These are phyloP conservation scores for Pseudoturritis turrita DNA, from an alignment of 345 rosid species.

Conservation along the genomic window DNA sequence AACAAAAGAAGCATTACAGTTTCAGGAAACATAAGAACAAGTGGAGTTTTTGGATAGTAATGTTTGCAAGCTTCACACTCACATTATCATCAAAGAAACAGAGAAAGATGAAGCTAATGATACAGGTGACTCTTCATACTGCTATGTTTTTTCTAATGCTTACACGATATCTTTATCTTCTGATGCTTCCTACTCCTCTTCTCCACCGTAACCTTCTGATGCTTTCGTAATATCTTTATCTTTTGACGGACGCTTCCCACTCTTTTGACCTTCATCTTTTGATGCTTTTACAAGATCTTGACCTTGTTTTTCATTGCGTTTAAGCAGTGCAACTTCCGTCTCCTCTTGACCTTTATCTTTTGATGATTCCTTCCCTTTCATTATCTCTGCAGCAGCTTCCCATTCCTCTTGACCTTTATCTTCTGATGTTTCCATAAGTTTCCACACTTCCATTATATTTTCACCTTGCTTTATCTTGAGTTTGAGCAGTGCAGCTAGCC, in stretches of 20 bases:
- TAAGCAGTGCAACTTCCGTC: neutral
- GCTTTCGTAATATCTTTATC: neutral
- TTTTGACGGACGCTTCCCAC: no score
- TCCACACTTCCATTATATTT: constrained; percentile 10
- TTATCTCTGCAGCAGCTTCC: neutral
- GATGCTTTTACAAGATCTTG: neutral
- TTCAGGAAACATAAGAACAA: neutral
- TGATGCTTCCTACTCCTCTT: neutral
- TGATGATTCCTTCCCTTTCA: neutral
- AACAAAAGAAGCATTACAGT: neutral
- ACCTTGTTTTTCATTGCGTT: neutral
- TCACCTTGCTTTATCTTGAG: neutral
- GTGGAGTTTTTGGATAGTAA: neutral
- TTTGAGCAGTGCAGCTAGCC: neutral
- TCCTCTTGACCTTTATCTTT: neutral
- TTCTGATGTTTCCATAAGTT: neutral
- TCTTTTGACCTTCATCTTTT: no score
- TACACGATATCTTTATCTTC: neutral
- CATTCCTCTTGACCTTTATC: neutral
- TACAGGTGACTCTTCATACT: neutral
- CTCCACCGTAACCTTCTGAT: neutral
- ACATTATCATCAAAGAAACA: neutral
- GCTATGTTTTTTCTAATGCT: neutral
- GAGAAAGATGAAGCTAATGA: neutral
- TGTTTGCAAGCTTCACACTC: neutral